Conservation (phyloP, 2,329 filamentous ascomycete genomes). For the Karstenula rhodostoma region DNA sequence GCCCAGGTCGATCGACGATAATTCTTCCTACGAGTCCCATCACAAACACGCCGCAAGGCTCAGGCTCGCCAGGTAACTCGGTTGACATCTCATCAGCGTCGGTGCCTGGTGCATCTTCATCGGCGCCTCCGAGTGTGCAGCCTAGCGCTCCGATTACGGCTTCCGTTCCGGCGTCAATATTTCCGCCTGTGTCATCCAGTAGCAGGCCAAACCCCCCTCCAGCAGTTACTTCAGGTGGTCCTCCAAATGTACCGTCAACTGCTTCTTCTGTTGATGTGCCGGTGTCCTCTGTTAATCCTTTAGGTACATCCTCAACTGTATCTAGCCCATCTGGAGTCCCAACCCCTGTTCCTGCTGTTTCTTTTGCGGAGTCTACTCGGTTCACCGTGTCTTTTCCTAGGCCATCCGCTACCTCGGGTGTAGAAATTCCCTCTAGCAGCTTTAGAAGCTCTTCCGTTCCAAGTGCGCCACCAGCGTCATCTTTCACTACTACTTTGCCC, state of each 20-base stretch:
- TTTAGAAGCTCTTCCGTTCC: background rate
- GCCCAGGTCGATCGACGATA: background rate
- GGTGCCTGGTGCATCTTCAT: background rate
- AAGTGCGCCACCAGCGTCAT: background rate
- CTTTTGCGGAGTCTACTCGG: background rate
- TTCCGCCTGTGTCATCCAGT: background rate
- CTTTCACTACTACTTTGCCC: background rate
- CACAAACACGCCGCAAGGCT: background rate
- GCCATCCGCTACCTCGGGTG: background rate
- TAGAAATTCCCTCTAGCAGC: background rate
- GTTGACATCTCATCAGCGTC: background rate
- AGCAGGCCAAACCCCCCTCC: background rate
- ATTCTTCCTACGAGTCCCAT: background rate
- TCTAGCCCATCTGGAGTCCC: background rate
- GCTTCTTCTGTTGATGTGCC: background rate
- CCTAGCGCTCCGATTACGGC: background rate
- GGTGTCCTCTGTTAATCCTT: background rate
- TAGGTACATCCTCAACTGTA: background rate
- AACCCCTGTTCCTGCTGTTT: background rate
- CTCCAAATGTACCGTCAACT: background rate
- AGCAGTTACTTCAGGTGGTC: background rate
- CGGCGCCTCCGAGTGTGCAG: background rate
- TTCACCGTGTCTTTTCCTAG: conserved; percentile 20
- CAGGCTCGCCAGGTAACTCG: background rate
- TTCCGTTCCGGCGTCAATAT: background rate